phyloP scores from a whole-genome alignment of 2,329 filamentous ascomycete species.

The Trichophyton equinum region DNA sequence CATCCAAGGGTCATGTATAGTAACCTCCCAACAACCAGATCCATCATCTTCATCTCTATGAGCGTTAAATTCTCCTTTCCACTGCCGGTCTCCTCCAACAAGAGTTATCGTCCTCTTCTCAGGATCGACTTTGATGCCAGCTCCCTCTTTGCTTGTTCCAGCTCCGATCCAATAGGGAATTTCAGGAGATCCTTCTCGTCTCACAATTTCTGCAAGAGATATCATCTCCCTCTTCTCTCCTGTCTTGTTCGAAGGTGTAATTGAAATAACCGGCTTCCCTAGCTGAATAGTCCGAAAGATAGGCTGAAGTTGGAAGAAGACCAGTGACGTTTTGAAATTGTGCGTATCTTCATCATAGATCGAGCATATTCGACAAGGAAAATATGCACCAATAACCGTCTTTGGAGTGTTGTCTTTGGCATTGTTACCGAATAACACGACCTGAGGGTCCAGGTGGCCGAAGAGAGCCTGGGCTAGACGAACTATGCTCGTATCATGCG shows the following conservation, averaged over 20 bases:
- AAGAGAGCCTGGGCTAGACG: neutral
- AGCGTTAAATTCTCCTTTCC: neutral
- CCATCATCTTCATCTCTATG: neutral
- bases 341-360: neutral
- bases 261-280: neutral
- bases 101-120: neutral
- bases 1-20: neutral
- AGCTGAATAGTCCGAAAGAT: neutral
- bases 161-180: neutral
- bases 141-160: neutral
- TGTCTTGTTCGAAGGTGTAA: neutral
- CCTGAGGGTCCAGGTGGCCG: neutral
- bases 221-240: neutral
- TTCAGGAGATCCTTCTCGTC: neutral
- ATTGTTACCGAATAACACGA: neutral
- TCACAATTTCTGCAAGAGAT: neutral
- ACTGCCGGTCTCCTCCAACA: neutral
- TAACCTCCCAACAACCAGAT: neutral
- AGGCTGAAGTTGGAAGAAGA: neutral
- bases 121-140: neutral
- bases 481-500: neutral
- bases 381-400: neutral
- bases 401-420: neutral
- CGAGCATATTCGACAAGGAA: neutral
- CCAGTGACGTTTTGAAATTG: neutral